These are phyloP conservation scores for Cladosporium sp. DNA, from an alignment of 2,329 filamentous ascomycete genomes.

Conservation along the genomic window DNA sequence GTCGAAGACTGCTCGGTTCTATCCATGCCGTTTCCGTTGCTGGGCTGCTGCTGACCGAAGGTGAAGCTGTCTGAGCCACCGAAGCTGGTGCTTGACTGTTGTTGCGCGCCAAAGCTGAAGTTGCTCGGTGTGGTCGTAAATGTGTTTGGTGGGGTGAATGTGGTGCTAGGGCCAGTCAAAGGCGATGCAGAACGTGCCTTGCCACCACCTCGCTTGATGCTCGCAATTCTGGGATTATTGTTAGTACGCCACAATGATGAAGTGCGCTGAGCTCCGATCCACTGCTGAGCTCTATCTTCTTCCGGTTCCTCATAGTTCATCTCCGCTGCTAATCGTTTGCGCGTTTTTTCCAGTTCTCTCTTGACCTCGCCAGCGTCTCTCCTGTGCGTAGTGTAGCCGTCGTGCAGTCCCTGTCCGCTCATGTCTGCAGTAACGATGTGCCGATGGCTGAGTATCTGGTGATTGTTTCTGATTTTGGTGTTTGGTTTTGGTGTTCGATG, in stretches of 20 bases:
- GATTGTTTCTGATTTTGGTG: not conserved
- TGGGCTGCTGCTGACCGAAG: constrained; percentile 18
- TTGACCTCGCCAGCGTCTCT: not conserved
- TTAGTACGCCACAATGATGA: not conserved
- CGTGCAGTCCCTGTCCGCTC: not conserved
- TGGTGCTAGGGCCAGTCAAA: constrained; percentile 13
- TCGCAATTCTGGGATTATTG: constrained; percentile 5
- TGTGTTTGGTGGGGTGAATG: constrained; percentile 15
- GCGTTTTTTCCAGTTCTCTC: not conserved
- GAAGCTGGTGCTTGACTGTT: constrained; percentile 5
- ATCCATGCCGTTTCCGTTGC: constrained; percentile 3
- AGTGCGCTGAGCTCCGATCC: not conserved
- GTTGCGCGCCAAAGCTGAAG: constrained; percentile 16
- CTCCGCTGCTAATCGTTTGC: not conserved
- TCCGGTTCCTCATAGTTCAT: not conserved
- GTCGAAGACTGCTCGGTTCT: constrained; percentile 9
- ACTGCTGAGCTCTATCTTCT: not conserved
- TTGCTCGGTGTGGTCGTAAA: constrained; percentile 14
- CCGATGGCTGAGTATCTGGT: not conserved
- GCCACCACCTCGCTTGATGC: constrained; percentile 14
- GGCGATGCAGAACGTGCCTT: constrained; percentile 16
- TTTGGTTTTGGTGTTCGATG: not conserved
- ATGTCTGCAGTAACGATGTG: not conserved
- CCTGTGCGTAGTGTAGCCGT: not conserved
- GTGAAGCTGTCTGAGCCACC: constrained; percentile 6